Percentiles rank a stretch among this genome's conserved stretches.
These are phyloP conservation scores for Colletotrichum filicis DNA, from an alignment of 2,329 filamentous ascomycete genomes.

Conservation along the genomic window DNA sequence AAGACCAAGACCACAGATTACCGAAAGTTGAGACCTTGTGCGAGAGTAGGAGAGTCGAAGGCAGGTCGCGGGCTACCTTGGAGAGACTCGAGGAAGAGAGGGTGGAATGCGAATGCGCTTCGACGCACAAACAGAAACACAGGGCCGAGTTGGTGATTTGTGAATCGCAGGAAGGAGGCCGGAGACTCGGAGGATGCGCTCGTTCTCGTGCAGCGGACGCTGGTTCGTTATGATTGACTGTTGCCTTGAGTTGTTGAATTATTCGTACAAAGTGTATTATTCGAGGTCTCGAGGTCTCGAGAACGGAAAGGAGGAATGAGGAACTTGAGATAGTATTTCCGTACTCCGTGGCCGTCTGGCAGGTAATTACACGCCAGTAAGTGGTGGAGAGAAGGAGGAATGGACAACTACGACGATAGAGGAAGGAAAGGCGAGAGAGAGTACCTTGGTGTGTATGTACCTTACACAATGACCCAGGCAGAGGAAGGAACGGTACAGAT, in stretches of 20 bases:
- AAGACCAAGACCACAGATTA: not conserved
- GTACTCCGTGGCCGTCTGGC: no score
- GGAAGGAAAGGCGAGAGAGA: not conserved
- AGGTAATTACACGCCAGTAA: not conserved
- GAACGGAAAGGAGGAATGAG: constrained; percentile 9
- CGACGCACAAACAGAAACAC: not conserved
- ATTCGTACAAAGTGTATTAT: not conserved
- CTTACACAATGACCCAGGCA: not conserved
- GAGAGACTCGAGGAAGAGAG: constrained; percentile 4
- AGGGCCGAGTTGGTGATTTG: not conserved
- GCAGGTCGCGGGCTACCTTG: not conserved
- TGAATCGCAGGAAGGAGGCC: not conserved
- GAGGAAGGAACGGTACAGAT: no score
- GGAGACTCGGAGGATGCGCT: not conserved
- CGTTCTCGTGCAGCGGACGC: not conserved
- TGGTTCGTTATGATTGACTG: not conserved
- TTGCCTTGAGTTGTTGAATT: not conserved
- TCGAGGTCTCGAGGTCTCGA: not conserved
- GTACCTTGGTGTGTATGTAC: not conserved
- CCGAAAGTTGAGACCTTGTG: not conserved
- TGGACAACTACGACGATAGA: not conserved
- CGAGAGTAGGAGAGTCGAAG: not conserved
- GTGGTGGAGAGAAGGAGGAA: not conserved
- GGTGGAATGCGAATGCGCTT: not conserved
- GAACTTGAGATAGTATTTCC: not conserved